Evolutionary conservation across 768 basidiomycete species (phyloP).

Genomic region (Suillus occidentalis): DNA sequence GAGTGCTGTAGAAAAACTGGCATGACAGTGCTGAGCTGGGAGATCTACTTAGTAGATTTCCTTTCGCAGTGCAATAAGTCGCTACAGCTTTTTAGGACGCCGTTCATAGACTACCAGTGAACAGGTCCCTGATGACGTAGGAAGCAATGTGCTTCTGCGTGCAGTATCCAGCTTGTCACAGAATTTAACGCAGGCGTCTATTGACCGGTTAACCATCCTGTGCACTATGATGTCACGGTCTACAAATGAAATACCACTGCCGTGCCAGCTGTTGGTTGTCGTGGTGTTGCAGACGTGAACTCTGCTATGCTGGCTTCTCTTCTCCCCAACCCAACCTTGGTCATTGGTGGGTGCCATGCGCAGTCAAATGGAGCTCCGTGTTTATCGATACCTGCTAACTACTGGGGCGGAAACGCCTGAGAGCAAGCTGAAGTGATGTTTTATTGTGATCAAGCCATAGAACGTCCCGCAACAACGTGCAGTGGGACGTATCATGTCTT

Average conservation of each 20-base stretch:
- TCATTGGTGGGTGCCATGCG: not conserved
- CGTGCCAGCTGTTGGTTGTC: not conserved
- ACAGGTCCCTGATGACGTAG: too few species aligned
- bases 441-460: not conserved
- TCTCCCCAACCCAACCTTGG: not conserved
- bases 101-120: not conserved
- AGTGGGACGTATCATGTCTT: not conserved
- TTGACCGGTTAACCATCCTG: not conserved
- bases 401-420: not conserved
- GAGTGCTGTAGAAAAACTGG: slow-evolving; percentile 2
- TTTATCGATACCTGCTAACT: not conserved
- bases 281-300: not conserved
- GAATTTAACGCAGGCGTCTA: not conserved
- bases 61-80: not conserved
- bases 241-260: not conserved
- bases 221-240: not conserved
- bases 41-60: not conserved
- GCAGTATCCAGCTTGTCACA: not conserved
- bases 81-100: not conserved
- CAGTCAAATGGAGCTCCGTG: not conserved
- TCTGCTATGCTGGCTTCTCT: not conserved
- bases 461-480: not conserved
- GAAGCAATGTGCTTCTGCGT: not conserved
- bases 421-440: not conserved
- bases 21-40: not conserved